Base-by-base conservation (phyloP, 2,329 filamentous ascomycete species). In the Aureobasidium sp. region DNA sequence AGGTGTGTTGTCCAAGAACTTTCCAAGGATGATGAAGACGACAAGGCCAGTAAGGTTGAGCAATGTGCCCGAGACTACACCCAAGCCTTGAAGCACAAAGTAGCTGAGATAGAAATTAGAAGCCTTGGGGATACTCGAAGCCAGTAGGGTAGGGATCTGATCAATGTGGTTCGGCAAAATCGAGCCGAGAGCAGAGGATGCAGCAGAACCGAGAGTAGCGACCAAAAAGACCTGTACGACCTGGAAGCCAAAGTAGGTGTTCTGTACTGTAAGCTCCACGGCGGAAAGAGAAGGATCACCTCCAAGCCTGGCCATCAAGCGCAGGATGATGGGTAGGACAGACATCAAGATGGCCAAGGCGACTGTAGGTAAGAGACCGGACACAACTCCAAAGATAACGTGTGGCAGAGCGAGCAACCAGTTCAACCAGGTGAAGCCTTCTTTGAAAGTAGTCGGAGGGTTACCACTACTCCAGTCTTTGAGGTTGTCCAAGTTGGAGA, bases 91-190 rank as follows among this genome's bases (percentile, higher is more conserved):
- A 2, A 99, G 84, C 36, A 97, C 85, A 67, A 99, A 95, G 77
- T 97, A 99, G 0, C 88, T 90, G 22, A 97, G 87, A 75, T 97
- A 99, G 72, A 97, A 95, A 76, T 96, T 97, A 64, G 91, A 92
- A 0, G 91, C 87, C 62, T 84, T 87, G 20, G 94, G 94, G 6
- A 99, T 65, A 27, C 69, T 67, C 12, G 67, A 65, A 11, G 73
- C 72, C 27, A 75, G 64, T 11, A 74, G 60, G 12, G 53, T 65
- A 0, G 71, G 65, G 3, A 68, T 68, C 9, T 62, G 66, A 14
- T 63, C 47, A 14, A 73, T 80, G 63, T 89, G 88, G 17, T 80
- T 70, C 0, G 91, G 87, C 15, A 86, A 78, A 52, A 95, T 86
- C 22, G 84, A 68, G 27, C 82, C 76, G 1, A 86, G 80, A 0